A percentile compares a stretch with the other conserved stretches of the same genome.
phyloP scores from a whole-genome alignment of 345 rosid genomes.

The Moricandia moricandioides region DNA sequence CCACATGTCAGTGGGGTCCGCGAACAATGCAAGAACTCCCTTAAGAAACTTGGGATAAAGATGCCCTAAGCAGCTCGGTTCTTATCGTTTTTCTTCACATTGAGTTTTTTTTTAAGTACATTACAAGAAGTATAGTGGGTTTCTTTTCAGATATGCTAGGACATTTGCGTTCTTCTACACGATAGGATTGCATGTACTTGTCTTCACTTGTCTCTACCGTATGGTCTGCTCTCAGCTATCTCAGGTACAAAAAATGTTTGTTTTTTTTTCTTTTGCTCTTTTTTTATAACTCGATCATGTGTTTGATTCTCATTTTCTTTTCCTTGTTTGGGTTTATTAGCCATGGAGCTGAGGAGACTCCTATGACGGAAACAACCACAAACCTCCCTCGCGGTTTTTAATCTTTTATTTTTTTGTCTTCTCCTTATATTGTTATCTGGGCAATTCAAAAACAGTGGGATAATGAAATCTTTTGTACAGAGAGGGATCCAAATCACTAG shows the following conservation, averaged over 20 bases:
- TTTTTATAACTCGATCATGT: background rate
- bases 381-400: slow-evolving; percentile 74
- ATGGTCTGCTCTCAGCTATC: slow-evolving; percentile 95
- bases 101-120: background rate
- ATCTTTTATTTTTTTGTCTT: background rate
- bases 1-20: too few species aligned
- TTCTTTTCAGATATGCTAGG: slow-evolving; percentile 73
- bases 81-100: slow-evolving; percentile 11
- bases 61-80: too few species aligned
- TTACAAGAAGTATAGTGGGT: background rate
- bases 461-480: slow-evolving; percentile 29
- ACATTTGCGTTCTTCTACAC: slow-evolving; percentile 93
- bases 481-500: background rate
- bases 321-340: slow-evolving; percentile 41
- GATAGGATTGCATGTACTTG: slow-evolving; percentile 79
- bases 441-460: background rate
- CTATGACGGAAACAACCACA: slow-evolving; percentile 44
- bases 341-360: slow-evolving; percentile 65
- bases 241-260: slow-evolving; percentile 46
- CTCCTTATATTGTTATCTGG: slow-evolving; percentile 16
- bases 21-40: too few species aligned
- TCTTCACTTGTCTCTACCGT: slow-evolving; percentile 90
- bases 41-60: too few species aligned
- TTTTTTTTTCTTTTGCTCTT: background rate
- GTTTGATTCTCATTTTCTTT: background rate